These are phyloP conservation scores for Hydrangea macrophylla DNA, from an alignment of 148 eudicot genomes.

Conservation along the genomic window DNA sequence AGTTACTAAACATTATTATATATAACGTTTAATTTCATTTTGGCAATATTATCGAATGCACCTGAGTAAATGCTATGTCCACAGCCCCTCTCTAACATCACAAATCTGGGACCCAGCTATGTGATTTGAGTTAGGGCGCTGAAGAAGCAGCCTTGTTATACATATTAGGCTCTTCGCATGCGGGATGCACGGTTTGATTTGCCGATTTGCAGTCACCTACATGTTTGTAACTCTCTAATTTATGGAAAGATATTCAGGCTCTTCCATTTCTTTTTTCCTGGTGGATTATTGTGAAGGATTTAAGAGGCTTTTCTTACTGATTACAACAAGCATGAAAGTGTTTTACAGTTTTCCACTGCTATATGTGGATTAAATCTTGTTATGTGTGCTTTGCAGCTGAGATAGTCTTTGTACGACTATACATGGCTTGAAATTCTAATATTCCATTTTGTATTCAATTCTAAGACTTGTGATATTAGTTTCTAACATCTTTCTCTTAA, in stretches of 20 bases:
- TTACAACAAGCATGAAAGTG: not conserved
- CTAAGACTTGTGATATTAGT: not conserved
- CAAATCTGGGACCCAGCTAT: no score
- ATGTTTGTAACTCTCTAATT: not conserved
- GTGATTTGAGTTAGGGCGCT: not conserved
- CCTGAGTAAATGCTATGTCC: no score
- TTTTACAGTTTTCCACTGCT: not conserved
- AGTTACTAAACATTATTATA: no score
- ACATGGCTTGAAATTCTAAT: not conserved
- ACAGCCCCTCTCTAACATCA: no score
- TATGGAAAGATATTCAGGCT: not conserved
- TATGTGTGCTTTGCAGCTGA: not conserved
- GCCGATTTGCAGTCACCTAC: not conserved
- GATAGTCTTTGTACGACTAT: not conserved
- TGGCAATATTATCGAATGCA: no score
- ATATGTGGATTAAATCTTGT: constrained; percentile 1
- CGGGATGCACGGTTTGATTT: not conserved
- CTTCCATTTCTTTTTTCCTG: not conserved
- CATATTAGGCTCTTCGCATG: no score
- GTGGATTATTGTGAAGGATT: not conserved
- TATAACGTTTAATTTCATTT: no score
- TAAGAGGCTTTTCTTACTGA: not conserved
- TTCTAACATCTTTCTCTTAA: not conserved
- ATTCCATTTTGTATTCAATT: constrained; percentile 1
- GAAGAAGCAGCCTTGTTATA: no score